phyloP scores from a whole-genome alignment of 2,329 filamentous ascomycete species.

The Penicillium freii region DNA sequence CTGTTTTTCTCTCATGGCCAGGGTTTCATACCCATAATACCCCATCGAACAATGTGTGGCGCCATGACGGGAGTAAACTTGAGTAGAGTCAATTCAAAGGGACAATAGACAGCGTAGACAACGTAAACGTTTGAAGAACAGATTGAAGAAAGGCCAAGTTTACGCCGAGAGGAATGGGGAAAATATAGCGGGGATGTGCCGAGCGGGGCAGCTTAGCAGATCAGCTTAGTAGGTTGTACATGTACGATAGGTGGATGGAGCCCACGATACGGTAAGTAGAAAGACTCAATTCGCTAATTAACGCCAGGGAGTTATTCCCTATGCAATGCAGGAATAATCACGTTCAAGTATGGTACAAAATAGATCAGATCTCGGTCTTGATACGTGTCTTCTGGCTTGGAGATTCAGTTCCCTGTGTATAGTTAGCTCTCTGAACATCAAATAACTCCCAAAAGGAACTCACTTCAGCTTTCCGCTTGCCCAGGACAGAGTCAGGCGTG shows the following conservation, averaged over 20 bases:
- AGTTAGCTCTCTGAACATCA: neutral
- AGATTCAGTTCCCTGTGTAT: conserved; percentile 34
- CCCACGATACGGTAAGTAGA: neutral
- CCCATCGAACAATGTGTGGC: conserved; percentile 42
- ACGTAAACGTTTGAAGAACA: neutral
- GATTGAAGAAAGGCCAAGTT: neutral
- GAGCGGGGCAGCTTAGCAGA: conserved; percentile 23
- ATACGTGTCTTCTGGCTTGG: conserved; percentile 39
- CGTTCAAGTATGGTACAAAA: conserved; percentile 7
- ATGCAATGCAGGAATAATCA: conserved; percentile 6
- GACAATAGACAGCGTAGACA: neutral
- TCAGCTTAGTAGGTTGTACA: no score
- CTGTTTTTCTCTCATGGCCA: neutral
- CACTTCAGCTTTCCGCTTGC: conserved; percentile 73
- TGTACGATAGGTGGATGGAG: neutral
- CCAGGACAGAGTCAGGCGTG: conserved; percentile 65
- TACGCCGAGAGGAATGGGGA: neutral
- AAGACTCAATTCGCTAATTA: conserved; percentile 5
- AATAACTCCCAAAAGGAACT: conserved; percentile 9
- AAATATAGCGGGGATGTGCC: conserved; percentile 22
- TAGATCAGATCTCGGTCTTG: conserved; percentile 35
- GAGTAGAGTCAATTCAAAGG: neutral
- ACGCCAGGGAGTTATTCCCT: conserved; percentile 3
- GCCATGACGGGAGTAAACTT: conserved; percentile 25
- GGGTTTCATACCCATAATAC: conserved; percentile 42